A percentile compares a stretch with the other conserved stretches of the same genome.
Evolutionary conservation across 1,139 yeast genomes (phyloP).

Genomic region (Blastobotrys illinoisensis): DNA sequence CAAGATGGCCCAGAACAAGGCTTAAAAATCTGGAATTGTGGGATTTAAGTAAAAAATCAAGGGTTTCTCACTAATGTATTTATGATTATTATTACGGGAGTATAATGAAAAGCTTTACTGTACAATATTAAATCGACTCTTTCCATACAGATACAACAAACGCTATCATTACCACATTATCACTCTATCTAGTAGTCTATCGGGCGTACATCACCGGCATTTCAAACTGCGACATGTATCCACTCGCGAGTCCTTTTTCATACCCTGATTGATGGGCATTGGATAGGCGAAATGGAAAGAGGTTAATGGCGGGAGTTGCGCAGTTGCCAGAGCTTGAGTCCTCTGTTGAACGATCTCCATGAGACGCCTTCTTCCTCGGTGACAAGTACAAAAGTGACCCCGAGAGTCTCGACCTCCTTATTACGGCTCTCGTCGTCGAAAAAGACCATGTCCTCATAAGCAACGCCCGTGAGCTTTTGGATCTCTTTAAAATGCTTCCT

Average conservation of each 20-base stretch:
- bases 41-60: not conserved
- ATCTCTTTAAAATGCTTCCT: slow-evolving; percentile 48
- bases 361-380: slow-evolving; percentile 47
- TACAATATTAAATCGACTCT: not conserved
- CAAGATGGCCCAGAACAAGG: slow-evolving; percentile 62
- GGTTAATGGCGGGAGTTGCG: not conserved
- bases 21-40: not conserved
- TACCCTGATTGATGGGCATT: too few species aligned
- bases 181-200: too few species aligned
- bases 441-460: slow-evolving; percentile 48
- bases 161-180: too few species aligned
- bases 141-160: too few species aligned
- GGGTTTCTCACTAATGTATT: not conserved
- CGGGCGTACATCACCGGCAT: too few species aligned
- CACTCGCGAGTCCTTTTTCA: too few species aligned
- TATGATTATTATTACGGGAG: not conserved
- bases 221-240: too few species aligned
- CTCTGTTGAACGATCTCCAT: slow-evolving; percentile 39
- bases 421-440: slow-evolving; percentile 69
- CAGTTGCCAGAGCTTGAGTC: slow-evolving; percentile 18
- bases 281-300: not conserved
- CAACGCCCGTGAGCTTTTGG: slow-evolving; percentile 44
- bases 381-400: slow-evolving; percentile 56
- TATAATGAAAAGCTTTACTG: not conserved
- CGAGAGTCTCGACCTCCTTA: slow-evolving; percentile 55